phyloP scores from a whole-genome alignment of 1,284 basidiomycete genomes.

The Peniophora sp. region DNA sequence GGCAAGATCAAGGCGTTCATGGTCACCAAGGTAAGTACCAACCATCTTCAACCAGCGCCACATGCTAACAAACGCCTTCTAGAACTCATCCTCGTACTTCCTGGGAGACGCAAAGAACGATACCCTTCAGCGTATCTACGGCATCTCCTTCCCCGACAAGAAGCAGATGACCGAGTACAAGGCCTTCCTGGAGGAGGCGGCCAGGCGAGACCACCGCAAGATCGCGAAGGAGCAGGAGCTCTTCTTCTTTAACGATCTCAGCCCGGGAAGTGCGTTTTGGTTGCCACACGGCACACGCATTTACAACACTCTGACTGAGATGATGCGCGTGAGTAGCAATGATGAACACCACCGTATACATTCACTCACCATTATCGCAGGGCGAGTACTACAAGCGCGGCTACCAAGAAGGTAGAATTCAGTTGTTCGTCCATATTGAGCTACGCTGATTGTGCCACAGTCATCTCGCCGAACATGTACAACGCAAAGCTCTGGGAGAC shows the following conservation, averaged over 20 bases:
- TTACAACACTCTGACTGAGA: conserved; percentile 90
- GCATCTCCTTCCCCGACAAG: conserved; percentile 98
- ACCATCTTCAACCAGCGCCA: neutral
- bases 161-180: conserved; percentile 97
- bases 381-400: conserved; percentile 81
- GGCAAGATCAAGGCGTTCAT: conserved; percentile 97
- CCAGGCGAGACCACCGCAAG: conserved; percentile 95
- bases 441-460: conserved; percentile 28
- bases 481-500: conserved; percentile 97
- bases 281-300: conserved; percentile 95
- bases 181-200: conserved; percentile 92
- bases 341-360: neutral
- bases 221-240: conserved; percentile 95
- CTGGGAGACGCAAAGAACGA: conserved; percentile 93
- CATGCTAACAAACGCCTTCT: conserved; percentile 4
- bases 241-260: conserved; percentile 97
- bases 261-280: conserved; percentile 95
- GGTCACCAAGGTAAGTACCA: conserved; percentile 71
- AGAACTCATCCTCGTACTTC: conserved; percentile 99
- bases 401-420: conserved; percentile 68
- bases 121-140: conserved; percentile 94
- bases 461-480: conserved; percentile 98
- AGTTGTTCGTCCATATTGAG: neutral
- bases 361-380: conserved; percentile 23
- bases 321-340: conserved; percentile 68